Percentiles rank a stretch among this genome's conserved stretches.
phyloP scores from a whole-genome alignment of 352 stramenopile species.

The Elongisporangium prolatum region DNA sequence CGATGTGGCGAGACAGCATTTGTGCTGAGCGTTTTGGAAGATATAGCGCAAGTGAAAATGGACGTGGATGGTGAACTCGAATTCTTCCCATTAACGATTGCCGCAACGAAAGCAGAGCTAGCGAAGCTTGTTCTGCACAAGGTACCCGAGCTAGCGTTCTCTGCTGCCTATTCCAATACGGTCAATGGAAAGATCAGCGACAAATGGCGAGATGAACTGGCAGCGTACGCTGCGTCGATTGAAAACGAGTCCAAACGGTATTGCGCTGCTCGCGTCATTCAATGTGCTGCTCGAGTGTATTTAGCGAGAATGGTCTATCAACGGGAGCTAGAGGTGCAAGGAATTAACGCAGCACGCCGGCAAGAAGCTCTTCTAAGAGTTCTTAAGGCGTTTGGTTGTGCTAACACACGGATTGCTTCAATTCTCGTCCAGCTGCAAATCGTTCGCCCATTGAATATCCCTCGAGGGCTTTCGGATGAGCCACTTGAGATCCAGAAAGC shows the following conservation, averaged over 20 bases:
- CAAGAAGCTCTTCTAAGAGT: constrained; percentile 50
- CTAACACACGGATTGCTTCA: constrained; percentile 62
- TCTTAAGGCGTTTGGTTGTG: constrained; percentile 44
- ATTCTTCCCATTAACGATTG: constrained; percentile 66
- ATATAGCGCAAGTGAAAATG: constrained; percentile 75
- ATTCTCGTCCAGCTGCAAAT: constrained; percentile 73
- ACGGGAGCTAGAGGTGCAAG: constrained; percentile 59
- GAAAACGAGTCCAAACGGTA: constrained; percentile 60
- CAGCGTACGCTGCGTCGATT: constrained; percentile 59
- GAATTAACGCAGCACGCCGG: constrained; percentile 51
- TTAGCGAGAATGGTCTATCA: constrained; percentile 59
- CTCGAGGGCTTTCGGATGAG: constrained; percentile 43
- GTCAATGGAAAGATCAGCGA: constrained; percentile 34
- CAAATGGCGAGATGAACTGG: constrained; percentile 48
- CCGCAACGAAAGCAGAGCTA: constrained; percentile 49
- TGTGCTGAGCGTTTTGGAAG: constrained; percentile 55
- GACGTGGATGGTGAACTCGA: constrained; percentile 75
- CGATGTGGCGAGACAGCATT: constrained; percentile 75
- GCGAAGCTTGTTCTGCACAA: constrained; percentile 51
- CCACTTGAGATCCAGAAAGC: constrained; percentile 54
- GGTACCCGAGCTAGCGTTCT: constrained; percentile 60
- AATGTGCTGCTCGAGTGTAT: constrained; percentile 69
- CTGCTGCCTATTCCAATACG: constrained; percentile 31
- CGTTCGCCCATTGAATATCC: constrained; percentile 45
- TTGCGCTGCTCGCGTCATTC: constrained; percentile 63